A percentile compares a stretch with the other conserved stretches of the same genome.
These are phyloP conservation scores for Neurospora sp. DNA, from an alignment of 495 filamentous ascomycete species.

Conservation along the genomic window DNA sequence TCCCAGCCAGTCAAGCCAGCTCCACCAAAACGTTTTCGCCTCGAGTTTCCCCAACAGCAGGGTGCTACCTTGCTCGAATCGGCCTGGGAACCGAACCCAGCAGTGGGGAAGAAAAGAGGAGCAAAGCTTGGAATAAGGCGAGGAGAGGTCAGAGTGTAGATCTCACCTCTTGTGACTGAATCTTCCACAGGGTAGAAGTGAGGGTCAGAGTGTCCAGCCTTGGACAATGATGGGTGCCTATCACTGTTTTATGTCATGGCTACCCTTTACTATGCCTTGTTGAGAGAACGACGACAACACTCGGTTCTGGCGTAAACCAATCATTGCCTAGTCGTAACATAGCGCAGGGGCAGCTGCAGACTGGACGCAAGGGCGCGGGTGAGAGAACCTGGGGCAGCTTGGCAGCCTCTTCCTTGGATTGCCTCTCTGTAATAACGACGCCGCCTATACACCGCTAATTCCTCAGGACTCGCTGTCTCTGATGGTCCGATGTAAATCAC, in stretches of 20 bases:
- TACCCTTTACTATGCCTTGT: not conserved
- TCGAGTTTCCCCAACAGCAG: not conserved
- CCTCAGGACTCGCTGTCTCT: not conserved
- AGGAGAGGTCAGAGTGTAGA: not conserved
- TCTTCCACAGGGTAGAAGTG: not conserved
- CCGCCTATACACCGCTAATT: not conserved
- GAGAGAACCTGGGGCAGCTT: not conserved
- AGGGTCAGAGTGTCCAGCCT: not conserved
- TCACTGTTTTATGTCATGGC: not conserved
- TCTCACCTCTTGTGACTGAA: not conserved
- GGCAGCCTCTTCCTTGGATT: not conserved
- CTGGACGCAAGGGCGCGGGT: not conserved
- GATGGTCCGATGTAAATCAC: not conserved
- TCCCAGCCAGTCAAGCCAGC: not conserved
- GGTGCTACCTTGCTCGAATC: not conserved
- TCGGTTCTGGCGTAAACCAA: not conserved
- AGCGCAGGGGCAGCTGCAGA: not conserved
- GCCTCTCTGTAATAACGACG: not conserved
- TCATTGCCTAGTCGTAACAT: not conserved
- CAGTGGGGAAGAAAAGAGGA: not conserved
- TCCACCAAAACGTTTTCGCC: not conserved
- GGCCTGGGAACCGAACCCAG: not conserved
- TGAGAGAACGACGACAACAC: not conserved
- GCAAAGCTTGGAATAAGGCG: not conserved
- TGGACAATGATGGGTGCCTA: not conserved